phyloP scores from a whole-genome alignment of 1,284 basidiomycete genomes.

The Moesziomyces aphidis region DNA sequence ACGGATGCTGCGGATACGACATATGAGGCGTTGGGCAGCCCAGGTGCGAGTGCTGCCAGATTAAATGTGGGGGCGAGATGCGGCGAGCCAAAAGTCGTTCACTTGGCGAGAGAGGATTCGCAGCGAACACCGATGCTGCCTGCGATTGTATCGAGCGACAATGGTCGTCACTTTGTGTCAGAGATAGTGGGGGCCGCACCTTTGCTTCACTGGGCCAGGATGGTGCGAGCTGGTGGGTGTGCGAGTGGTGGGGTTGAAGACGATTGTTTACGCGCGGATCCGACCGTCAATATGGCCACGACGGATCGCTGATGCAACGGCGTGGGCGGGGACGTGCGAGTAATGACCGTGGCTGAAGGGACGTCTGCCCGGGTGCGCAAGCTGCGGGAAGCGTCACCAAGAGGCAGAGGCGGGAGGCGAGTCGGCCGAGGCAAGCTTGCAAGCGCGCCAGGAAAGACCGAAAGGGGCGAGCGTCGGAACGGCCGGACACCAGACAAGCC shows the following conservation, averaged over 20 bases:
- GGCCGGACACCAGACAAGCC: no score
- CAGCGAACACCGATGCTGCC: not conserved
- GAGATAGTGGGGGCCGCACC: not conserved
- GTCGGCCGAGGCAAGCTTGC: not conserved
- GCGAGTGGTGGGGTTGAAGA: not conserved
- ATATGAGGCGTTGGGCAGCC: slow-evolving; percentile 18
- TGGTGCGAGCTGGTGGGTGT: not conserved
- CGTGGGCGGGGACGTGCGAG: not conserved
- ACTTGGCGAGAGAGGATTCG: no score
- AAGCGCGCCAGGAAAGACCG: not conserved
- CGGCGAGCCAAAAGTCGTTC: not conserved
- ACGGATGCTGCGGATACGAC: slow-evolving; percentile 33
- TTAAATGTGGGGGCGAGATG: not conserved
- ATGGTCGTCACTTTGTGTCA: no score
- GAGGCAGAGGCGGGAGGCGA: not conserved
- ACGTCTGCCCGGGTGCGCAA: not conserved
- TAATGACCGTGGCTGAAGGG: not conserved
- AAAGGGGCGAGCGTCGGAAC: no score
- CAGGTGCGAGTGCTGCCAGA: not conserved
- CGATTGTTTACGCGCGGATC: no score
- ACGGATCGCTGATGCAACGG: not conserved
- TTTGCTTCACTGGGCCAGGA: not conserved
- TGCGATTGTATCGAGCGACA: not conserved
- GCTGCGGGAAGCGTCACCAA: not conserved
- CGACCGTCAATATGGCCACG: no score